Conservation (phyloP, 768 basidiomycete species). For the Mycena capillaripes region DNA sequence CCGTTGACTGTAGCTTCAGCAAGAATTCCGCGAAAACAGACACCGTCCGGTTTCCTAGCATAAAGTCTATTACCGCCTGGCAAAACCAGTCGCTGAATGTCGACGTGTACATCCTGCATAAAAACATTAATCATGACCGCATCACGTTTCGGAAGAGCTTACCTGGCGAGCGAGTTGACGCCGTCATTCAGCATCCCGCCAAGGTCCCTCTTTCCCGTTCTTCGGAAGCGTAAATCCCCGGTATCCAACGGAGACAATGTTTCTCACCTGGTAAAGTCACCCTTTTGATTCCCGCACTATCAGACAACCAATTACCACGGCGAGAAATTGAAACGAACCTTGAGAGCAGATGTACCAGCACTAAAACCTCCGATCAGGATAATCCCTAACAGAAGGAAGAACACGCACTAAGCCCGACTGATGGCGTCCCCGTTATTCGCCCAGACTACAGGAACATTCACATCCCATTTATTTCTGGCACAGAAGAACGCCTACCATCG, state of each 20-base stretch:
- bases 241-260: constrained; percentile 10
- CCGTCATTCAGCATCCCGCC: constrained; percentile 95
- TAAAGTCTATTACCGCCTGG: constrained; percentile 95
- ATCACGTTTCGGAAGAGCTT: constrained; percentile 11
- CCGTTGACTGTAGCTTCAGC: constrained; percentile 89
- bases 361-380: constrained; percentile 52
- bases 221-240: constrained; percentile 43
- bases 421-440: constrained; percentile 98
- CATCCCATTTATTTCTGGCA: not conserved
- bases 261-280: constrained; percentile 86
- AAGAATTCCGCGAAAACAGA: constrained; percentile 96
- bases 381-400: constrained; percentile 5
- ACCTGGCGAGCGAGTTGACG: constrained; percentile 92
- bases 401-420: constrained; percentile 84
- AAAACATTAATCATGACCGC: constrained; percentile 8
- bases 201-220: constrained; percentile 96
- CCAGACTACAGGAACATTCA: constrained; percentile 73
- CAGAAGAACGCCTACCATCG: constrained; percentile 63
- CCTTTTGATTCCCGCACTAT: constrained; percentile 48
- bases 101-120: constrained; percentile 84
- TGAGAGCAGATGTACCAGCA: constrained; percentile 96
- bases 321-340: constrained; percentile 44
- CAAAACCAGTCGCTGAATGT: constrained; percentile 97
- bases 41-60: constrained; percentile 88
- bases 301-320: too few relatives aligned